Percentiles rank a stretch among this genome's conserved stretches.
Conservation (phyloP, 306 rosid species). For the Trifolium dubium region DNA sequence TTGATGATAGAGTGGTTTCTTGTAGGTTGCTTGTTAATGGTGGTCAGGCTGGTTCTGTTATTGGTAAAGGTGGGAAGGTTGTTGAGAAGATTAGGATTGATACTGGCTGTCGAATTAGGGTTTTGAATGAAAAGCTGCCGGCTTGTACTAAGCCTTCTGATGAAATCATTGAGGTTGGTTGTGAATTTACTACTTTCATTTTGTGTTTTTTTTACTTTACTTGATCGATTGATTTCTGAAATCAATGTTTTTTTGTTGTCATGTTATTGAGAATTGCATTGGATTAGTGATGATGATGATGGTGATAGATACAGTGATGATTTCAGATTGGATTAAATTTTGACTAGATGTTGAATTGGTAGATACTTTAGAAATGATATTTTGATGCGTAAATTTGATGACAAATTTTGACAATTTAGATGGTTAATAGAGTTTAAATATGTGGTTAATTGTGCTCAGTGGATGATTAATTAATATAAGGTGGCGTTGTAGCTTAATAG, state of each 20-base stretch:
- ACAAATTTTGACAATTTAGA: not conserved
- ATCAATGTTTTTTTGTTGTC: not conserved
- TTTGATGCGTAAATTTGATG: not conserved
- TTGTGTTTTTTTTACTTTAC: not conserved
- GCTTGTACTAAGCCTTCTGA: conserved; percentile 60
- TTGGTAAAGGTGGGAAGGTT: conserved; percentile 91
- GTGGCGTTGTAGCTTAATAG: not conserved
- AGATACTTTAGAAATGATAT: not conserved
- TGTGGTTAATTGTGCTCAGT: not conserved
- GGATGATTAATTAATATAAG: not conserved
- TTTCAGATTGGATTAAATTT: not conserved
- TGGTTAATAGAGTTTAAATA: not conserved
- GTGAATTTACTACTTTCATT: conserved; percentile 16
- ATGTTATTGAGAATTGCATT: not conserved
- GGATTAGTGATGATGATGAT: not conserved
- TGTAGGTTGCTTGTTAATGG: conserved; percentile 69
- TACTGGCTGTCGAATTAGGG: conserved; percentile 79
- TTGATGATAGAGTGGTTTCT: conserved; percentile 65
- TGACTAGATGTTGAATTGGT: conserved; percentile 4
- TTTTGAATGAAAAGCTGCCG: conserved; percentile 64
- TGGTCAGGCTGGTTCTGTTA: conserved; percentile 73
- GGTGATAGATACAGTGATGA: not conserved
- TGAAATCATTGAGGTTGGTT: conserved; percentile 76
- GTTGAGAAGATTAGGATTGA: conserved; percentile 88
- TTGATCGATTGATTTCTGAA: not conserved